Evolutionary conservation across 176 grass and related monocot species (phyloP), one percentile per base, ranked within the genome.

Genomic region (Zizania latifolia): DNA sequence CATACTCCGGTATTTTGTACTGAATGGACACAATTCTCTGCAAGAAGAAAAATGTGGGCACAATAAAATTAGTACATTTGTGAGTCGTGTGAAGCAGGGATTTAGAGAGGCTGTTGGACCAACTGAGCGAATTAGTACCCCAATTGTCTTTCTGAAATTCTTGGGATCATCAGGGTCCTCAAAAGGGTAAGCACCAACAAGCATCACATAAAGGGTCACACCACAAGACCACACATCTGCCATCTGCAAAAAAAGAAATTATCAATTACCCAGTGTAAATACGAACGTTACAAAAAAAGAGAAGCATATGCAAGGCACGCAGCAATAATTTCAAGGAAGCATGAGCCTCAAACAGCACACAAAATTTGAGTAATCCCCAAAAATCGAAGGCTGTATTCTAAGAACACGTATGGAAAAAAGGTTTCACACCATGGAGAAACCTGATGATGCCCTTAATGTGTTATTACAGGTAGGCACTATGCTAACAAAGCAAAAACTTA

Each of bases 211-310:
- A 44, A 93, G 87, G 27, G 90, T 93, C 53, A 93, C 90, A 62
- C 90, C 86, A 78, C 90, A 89, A 40, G 90, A 89, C 90, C 90
- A 93, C 28, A 93, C 90, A 30, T 93, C 90, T 69, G 90, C 90
- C 76, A 81, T 83, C 90, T 93, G 81, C 76, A 81, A n/a, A 36
- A 65, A 21, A 33, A 68, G 33, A 78, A 71, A 31, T 34, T 5
- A 75, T 32, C 13, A 9, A 68, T 58, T 67, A 43, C 66, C 21
- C 34, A 32, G 51, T 60, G 21, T 8, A 59, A 76, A 75, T 36
- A 31, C 53, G n/a, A 30, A 45, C 45, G 51, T 5, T 9, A 31
- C 45, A 66, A 1, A 62, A 27, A 62, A 51, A 27, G 12, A 65
- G 58, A 64, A 66, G 13, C 27, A 78, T 16, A 15, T 38, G n/a